These are phyloP conservation scores for Posidonia australis DNA, from an alignment of 106 monocot genomes.

Conservation along the genomic window DNA sequence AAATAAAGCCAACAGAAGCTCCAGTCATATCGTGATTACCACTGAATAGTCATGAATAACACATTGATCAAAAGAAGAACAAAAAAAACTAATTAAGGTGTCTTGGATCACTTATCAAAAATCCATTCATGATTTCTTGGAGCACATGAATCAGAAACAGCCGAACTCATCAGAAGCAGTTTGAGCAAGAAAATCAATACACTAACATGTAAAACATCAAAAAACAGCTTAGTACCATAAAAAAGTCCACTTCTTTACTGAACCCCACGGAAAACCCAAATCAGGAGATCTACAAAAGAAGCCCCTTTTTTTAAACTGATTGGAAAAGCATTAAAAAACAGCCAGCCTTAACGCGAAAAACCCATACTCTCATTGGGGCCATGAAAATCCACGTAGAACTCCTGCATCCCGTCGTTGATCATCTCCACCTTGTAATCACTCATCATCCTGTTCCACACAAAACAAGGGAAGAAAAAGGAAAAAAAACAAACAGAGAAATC, in stretches of 20 bases:
- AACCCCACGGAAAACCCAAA: background rate
- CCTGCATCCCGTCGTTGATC: constrained; percentile 97
- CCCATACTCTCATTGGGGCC: constrained; percentile 74
- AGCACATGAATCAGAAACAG: background rate
- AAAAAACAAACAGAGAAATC: background rate
- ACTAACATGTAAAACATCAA: background rate
- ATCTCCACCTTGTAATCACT: constrained; percentile 99
- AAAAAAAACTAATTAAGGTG: too few relatives aligned
- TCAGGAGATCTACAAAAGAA: background rate
- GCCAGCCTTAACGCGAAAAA: background rate
- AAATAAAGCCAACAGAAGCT: too few relatives aligned
- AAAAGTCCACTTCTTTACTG: background rate
- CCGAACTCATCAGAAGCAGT: background rate
- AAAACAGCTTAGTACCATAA: background rate
- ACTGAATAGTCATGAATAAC: too few relatives aligned
- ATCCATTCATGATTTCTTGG: too few relatives aligned
- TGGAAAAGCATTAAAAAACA: background rate
- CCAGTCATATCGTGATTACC: too few relatives aligned
- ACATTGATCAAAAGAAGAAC: too few relatives aligned
- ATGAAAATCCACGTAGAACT: constrained; percentile 81
- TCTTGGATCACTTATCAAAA: too few relatives aligned
- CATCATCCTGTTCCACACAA: constrained; percentile 69
- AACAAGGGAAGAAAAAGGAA: constrained; percentile 4
- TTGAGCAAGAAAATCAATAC: background rate
- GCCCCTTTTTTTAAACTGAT: too few relatives aligned